phyloP scores from a whole-genome alignment of 2,329 filamentous ascomycete species.

The Thielaviopsis punctulata region DNA sequence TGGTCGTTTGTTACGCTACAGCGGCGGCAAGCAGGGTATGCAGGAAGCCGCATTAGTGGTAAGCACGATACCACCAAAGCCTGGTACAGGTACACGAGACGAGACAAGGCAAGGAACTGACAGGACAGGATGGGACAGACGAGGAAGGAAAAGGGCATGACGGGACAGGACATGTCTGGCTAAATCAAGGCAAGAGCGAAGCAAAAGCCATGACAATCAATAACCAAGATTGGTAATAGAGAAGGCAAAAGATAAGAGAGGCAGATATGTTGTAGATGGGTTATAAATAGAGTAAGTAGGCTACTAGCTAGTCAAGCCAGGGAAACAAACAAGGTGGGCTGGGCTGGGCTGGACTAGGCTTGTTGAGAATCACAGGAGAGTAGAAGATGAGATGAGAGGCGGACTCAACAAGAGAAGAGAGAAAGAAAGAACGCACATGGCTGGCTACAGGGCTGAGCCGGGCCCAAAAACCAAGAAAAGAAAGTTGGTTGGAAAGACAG shows the following conservation, averaged over 20 bases:
- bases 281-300: too few species aligned
- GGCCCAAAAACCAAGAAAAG: not conserved
- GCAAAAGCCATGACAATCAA: too few species aligned
- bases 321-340: not conserved
- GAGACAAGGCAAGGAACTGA: not conserved
- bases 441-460: slow-evolving; percentile 7
- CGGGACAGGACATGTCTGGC: slow-evolving; percentile 1
- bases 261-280: too few species aligned
- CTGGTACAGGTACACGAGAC: not conserved
- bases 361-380: too few species aligned
- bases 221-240: too few species aligned
- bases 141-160: not conserved
- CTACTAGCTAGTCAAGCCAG: not conserved
- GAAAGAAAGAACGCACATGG: slow-evolving; percentile 5
- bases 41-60: slow-evolving; percentile 2
- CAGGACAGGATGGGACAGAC: not conserved
- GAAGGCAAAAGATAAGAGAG: too few species aligned
- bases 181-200: too few species aligned
- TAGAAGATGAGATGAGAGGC: too few species aligned
- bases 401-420: not conserved
- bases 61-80: not conserved
- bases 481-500: not conserved
- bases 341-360: not conserved
- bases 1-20: not conserved
- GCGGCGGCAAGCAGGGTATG: not conserved